These are phyloP conservation scores for barrel medic (Medicago truncatula) DNA, from an alignment of 306 rosid species.

Conservation along the genomic window MtrunA17r5.0-ANR NC_053047.1:10440001-10440500, in stretches of 20 bases:
- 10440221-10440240: constrained; percentile 45
- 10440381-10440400: constrained; percentile 71
- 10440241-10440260: constrained; percentile 71
- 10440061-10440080: constrained; percentile 1
- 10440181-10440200: not conserved
- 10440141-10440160: not conserved
- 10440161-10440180: constrained; percentile 10
- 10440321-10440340: constrained; percentile 71
- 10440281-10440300: constrained; percentile 74
- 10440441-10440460: constrained; percentile 71
- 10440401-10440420: constrained; percentile 64
- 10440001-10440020: not conserved
- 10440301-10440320: constrained; percentile 86
- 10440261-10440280: constrained; percentile 83
- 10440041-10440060: constrained; percentile 31
- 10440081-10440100: constrained; percentile 33
- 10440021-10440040: not conserved
- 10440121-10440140: not conserved
- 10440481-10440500: constrained; percentile 68
- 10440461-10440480: constrained; percentile 63
- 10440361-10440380: constrained; percentile 67
- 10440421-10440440: constrained; percentile 65
- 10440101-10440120: not conserved
- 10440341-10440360: constrained; percentile 61
- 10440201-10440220: not conserved